Evolutionary conservation across 768 basidiomycete genomes (phyloP).

Genomic region (Kwoniella dendrophila): DNA sequence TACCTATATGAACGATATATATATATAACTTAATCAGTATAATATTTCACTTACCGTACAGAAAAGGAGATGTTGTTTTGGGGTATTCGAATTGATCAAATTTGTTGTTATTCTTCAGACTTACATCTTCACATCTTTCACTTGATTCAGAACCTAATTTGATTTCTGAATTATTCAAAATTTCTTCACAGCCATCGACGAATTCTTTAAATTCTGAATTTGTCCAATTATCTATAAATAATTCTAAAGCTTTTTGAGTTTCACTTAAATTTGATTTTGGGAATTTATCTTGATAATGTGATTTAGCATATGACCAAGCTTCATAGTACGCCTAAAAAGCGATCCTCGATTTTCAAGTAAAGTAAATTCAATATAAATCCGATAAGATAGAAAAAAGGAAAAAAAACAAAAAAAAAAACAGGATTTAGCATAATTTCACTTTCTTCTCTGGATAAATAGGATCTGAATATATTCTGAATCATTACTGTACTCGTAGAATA

Average conservation of each 20-base stretch:
- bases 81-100: no score
- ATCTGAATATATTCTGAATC: no score
- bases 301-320: slow-evolving; percentile 65
- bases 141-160: slow-evolving; percentile 8
- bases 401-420: no score
- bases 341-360: no score
- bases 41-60: no score
- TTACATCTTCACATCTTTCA: slow-evolving; percentile 31
- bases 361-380: no score
- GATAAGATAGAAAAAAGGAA: no score
- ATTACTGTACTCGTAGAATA: no score
- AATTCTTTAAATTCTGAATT: slow-evolving; percentile 51
- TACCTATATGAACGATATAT: slow-evolving; percentile 17
- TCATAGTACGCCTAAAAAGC: slow-evolving; percentile 68
- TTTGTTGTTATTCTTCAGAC: no score
- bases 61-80: no score
- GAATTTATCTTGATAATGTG: slow-evolving; percentile 39
- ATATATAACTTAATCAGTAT: not conserved
- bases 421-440: no score
- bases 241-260: slow-evolving; percentile 51
- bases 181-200: slow-evolving; percentile 42
- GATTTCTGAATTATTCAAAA: slow-evolving; percentile 52
- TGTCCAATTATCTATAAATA: slow-evolving; percentile 70
- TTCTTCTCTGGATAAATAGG: no score
- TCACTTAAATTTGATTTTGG: slow-evolving; percentile 50